Evolutionary conservation across 768 basidiomycete species (phyloP).

Genomic region (Leccinellum rugosiceps): DNA sequence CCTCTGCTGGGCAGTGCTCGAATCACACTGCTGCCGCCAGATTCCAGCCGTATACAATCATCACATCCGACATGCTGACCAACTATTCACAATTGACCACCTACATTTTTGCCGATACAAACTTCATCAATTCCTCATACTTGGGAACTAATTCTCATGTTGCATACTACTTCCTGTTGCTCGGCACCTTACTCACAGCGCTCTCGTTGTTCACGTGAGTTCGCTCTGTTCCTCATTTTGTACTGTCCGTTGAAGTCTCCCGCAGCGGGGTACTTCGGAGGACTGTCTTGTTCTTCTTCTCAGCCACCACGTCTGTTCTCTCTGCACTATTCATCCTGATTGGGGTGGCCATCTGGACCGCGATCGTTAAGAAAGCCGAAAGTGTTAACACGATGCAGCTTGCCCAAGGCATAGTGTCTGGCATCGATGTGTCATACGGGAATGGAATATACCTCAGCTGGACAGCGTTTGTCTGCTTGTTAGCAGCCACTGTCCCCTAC

Average conservation of each 20-base stretch:
- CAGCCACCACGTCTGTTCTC: constrained; percentile 58
- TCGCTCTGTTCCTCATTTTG: neutral
- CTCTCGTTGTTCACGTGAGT: constrained; percentile 67
- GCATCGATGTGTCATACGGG: constrained; percentile 62
- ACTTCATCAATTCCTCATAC: constrained; percentile 59
- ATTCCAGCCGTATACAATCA: constrained; percentile 62
- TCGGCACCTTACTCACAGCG: constrained; percentile 66
- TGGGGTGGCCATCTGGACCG: constrained; percentile 75
- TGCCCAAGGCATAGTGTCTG: constrained; percentile 43
- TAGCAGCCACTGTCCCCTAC: constrained; percentile 68
- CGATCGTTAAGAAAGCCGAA: constrained; percentile 61
- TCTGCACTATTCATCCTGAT: constrained; percentile 63
- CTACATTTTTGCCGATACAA: constrained; percentile 48
- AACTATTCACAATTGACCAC: constrained; percentile 60
- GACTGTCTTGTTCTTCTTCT: constrained; percentile 63
- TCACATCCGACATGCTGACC: constrained; percentile 63
- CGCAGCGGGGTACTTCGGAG: constrained; percentile 64
- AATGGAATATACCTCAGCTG: constrained; percentile 64
- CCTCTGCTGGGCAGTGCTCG: constrained; percentile 59
- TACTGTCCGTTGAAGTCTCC: constrained; percentile 1
- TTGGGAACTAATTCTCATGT: constrained; percentile 61
- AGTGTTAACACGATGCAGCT: constrained; percentile 53
- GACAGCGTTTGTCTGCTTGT: constrained; percentile 69
- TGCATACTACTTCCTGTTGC: constrained; percentile 72
- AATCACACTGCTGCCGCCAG: constrained; percentile 54